Percentiles rank a stretch among this genome's conserved stretches.
Evolutionary conservation across 108 stramenopile species (phyloP).

Genomic region (Epithemia pelagica): DNA sequence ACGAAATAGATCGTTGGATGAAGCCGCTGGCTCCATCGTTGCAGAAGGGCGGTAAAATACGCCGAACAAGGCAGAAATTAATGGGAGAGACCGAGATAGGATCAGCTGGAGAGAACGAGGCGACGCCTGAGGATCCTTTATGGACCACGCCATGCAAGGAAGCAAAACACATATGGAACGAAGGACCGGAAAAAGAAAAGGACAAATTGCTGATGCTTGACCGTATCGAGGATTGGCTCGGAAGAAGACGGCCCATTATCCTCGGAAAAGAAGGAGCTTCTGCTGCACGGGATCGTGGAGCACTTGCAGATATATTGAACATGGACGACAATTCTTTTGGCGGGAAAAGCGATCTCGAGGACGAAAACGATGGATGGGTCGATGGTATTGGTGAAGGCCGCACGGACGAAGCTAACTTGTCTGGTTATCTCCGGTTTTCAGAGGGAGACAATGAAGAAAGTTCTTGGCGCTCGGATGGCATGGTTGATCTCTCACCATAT

Average conservation of each 20-base stretch:
- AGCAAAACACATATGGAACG: conserved; percentile 67
- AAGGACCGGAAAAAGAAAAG: conserved; percentile 62
- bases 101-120: conserved; percentile 4
- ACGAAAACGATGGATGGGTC: conserved; percentile 56
- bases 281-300: conserved; percentile 50
- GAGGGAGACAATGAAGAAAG: conserved; percentile 79
- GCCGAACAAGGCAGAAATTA: conserved; percentile 31
- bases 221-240: conserved; percentile 78
- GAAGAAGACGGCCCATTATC: conserved; percentile 52
- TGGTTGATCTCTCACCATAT: conserved; percentile 64
- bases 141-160: conserved; percentile 34
- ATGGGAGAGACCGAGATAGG: conserved; percentile 41
- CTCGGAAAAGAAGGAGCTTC: conserved; percentile 79
- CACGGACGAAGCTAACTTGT: conserved; percentile 82
- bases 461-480: conserved; percentile 61
- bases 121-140: conserved; percentile 10
- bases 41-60: conserved; percentile 30
- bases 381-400: conserved; percentile 80
- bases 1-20: conserved; percentile 36
- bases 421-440: conserved; percentile 74
- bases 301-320: conserved; percentile 65
- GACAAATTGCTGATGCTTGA: conserved; percentile 64
- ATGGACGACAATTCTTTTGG: conserved; percentile 41
- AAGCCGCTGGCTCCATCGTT: conserved; percentile 68
- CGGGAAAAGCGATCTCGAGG: conserved; percentile 25